Percentiles rank a stretch among this genome's conserved stretches.
phyloP scores from a whole-genome alignment of 163 green algal genomes.

The Volvox carteri region DNA sequence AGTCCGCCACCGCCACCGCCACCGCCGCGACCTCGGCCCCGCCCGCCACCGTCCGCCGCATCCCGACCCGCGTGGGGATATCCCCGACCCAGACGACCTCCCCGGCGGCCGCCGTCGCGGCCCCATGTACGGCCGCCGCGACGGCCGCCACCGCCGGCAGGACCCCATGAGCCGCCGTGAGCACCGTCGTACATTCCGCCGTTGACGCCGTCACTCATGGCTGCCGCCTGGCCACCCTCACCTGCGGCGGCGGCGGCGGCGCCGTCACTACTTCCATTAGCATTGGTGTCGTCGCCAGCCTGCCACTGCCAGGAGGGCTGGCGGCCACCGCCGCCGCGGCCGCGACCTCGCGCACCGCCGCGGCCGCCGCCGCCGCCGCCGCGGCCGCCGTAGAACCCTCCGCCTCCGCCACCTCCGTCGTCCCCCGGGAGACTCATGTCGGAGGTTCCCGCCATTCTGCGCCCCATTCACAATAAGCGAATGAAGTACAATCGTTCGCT shows the following conservation, averaged over 20 bases:
- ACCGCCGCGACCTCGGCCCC: not conserved
- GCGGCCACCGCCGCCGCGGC: not conserved
- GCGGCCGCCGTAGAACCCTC: not conserved
- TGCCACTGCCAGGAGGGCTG: conserved; percentile 1
- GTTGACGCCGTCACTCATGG: not conserved
- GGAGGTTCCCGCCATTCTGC: conserved; percentile 24
- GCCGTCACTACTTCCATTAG: not conserved
- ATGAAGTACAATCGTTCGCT: not conserved
- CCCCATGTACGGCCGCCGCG: not conserved
- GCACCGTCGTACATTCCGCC: not conserved
- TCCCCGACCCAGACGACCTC: not conserved
- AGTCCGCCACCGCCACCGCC: not conserved
- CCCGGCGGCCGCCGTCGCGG: not conserved
- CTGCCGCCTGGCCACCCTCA: not conserved
- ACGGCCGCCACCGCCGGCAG: not conserved
- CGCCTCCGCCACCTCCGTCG: not conserved
- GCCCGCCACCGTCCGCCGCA: not conserved
- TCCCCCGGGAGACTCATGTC: conserved; percentile 23
- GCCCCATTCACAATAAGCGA: too few species aligned
- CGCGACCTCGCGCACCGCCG: not conserved
- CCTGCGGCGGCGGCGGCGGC: not conserved
- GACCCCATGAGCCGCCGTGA: not conserved
- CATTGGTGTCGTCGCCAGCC: not conserved
- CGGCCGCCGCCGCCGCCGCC: conserved; percentile 17
- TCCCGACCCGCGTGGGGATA: not conserved